These are phyloP conservation scores for Coriaria nepalensis DNA, from an alignment of 306 rosid genomes.

Conservation along the genomic window DNA sequence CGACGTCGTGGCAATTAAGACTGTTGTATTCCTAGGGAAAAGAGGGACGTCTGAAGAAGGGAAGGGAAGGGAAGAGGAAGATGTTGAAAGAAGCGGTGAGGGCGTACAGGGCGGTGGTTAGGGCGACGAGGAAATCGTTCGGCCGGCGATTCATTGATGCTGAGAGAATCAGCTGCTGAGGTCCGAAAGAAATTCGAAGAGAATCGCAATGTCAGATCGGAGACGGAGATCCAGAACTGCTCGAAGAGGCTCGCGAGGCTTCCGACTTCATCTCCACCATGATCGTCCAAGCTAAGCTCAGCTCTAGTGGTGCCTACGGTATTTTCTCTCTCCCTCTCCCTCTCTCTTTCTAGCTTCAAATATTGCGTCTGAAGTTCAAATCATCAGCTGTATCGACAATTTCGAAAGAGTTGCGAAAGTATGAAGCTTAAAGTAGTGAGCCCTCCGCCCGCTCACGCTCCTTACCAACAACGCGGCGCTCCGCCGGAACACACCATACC, in stretches of 20 bases:
- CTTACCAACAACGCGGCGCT: background rate
- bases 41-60: background rate
- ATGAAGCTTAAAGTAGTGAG: too few species aligned
- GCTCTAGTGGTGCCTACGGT: slow-evolving; percentile 58
- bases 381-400: too few species aligned
- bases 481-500: background rate
- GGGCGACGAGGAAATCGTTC: slow-evolving; percentile 68
- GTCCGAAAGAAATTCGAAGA: slow-evolving; percentile 71
- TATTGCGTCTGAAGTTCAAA: background rate
- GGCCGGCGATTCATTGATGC: slow-evolving; percentile 62
- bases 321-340: background rate
- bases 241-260: slow-evolving; percentile 69
- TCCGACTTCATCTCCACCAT: slow-evolving; percentile 63
- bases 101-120: slow-evolving; percentile 63
- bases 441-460: background rate
- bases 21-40: background rate
- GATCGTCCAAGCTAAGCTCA: slow-evolving; percentile 82
- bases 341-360: background rate
- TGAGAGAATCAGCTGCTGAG: slow-evolving; percentile 52
- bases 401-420: too few species aligned
- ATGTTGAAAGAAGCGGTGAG: slow-evolving; percentile 58
- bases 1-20: slow-evolving; percentile 7
- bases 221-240: slow-evolving; percentile 59
- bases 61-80: background rate
- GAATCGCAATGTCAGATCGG: slow-evolving; percentile 41